Evolutionary conservation across 805 yeast species (phyloP), one percentile per base, ranked within the genome.

Genomic region (Zygosaccharomyces gambellarensis): DNA sequence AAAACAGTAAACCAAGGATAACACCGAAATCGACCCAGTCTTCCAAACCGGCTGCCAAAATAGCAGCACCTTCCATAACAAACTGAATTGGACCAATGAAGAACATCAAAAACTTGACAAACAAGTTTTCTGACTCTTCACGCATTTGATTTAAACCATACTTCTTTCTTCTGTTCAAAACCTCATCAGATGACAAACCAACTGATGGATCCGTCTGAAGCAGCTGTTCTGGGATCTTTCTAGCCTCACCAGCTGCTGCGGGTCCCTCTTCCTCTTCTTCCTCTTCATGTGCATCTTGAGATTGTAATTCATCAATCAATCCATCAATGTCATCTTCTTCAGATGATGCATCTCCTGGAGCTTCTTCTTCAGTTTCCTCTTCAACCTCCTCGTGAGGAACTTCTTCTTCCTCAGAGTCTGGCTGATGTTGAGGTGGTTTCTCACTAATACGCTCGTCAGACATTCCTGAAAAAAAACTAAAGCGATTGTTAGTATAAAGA

Each of bases 1-100:
- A 81, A 72, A 83, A 62, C 64, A 90, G 78, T 63, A 90, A 76
- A 75, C 85, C 97, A 73, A 87, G 82, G 70, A 90, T 90, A 71
- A 90, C 97, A 82, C 97, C 97, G 79, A 90, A 90, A 81, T 90
- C 97, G 68, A 90, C 96, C 97, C 97, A 90, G 78, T 90, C 97
- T 77, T 88, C 88, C 65, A 88, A 79, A 83, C 96, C 96, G 59
- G 95, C 96, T 68, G 96, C 96, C 72, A 88, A 77, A 58, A 88
- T 80, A 63, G 96, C 96, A 67, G 96, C 96, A 67, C 92, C 95
- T 77, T 88, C 96, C 96, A 88, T 88, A 69, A 88, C 96, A 83
- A 89, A 88, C 77, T 89, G 96, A 71, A 88, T 88, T 61, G 96
- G 96, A 76, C 96, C 96, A 59, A 88, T 85, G 73, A 88, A 88